phyloP scores from a whole-genome alignment of 176 grass and related monocot species.

The Zizania latifolia region DNA sequence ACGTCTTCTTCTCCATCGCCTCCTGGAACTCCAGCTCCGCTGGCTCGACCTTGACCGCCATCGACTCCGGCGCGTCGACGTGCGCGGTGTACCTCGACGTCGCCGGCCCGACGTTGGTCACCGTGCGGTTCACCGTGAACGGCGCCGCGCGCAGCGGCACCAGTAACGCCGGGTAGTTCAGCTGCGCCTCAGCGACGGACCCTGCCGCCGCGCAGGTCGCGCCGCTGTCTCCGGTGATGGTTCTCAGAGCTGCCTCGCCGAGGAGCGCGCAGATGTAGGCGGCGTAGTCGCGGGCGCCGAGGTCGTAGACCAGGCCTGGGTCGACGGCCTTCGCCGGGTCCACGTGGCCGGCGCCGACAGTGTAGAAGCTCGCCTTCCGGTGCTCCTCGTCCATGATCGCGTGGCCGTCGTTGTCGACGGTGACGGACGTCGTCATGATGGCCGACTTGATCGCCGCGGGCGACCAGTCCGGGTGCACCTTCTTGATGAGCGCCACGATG shows the following conservation, averaged over 20 bases:
- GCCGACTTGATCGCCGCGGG: slow-evolving; percentile 58
- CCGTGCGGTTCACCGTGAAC: slow-evolving; percentile 34
- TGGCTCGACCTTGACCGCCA: slow-evolving; percentile 26
- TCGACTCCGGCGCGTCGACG: not conserved
- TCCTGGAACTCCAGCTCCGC: slow-evolving; percentile 30
- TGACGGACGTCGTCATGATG: slow-evolving; percentile 56
- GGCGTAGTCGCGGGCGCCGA: slow-evolving; percentile 28
- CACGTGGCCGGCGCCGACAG: slow-evolving; percentile 49
- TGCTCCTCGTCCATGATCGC: slow-evolving; percentile 42
- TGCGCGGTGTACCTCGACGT: slow-evolving; percentile 10
- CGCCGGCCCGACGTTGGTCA: slow-evolving; percentile 42
- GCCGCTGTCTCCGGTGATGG: not conserved
- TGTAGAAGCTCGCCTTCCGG: slow-evolving; percentile 32
- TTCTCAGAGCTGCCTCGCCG: slow-evolving; percentile 6
- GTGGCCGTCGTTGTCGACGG: slow-evolving; percentile 16
- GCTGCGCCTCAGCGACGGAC: slow-evolving; percentile 15
- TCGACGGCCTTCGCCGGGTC: slow-evolving; percentile 28
- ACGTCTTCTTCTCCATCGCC: slow-evolving; percentile 32
- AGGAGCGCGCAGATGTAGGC: slow-evolving; percentile 46
- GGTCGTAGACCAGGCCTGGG: slow-evolving; percentile 61
- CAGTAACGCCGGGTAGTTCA: slow-evolving; percentile 55
- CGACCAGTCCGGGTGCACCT: slow-evolving; percentile 50
- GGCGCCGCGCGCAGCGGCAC: slow-evolving; percentile 1
- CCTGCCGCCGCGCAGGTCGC: slow-evolving; percentile 21
- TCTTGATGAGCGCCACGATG: slow-evolving; percentile 45